phyloP scores from a whole-genome alignment of 345 rosid genomes.

The Salix dunnii region DNA sequence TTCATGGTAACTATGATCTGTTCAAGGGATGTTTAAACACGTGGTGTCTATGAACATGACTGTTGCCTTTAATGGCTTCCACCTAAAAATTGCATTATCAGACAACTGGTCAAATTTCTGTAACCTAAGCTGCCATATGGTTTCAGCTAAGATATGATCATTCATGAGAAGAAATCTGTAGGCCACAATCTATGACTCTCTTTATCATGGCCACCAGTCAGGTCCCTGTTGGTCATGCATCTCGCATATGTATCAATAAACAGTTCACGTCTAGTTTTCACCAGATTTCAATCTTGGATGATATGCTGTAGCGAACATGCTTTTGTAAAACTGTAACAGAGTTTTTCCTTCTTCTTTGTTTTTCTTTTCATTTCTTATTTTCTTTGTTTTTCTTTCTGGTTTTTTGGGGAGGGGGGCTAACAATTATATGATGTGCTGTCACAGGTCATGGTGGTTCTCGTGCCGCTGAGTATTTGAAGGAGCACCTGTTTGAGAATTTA shows the following conservation, averaged over 20 bases:
- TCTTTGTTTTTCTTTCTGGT: background rate
- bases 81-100: background rate
- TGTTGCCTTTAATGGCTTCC: background rate
- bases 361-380: no score
- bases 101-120: background rate
- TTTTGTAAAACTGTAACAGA: background rate
- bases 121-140: background rate
- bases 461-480: constrained; percentile 92
- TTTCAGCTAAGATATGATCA: background rate
- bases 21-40: constrained; percentile 2
- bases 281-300: background rate
- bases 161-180: background rate
- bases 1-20: background rate
- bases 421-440: background rate
- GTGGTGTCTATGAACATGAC: background rate
- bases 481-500: constrained; percentile 88
- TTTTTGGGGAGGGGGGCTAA: background rate
- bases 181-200: background rate
- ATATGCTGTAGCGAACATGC: background rate
- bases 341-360: background rate
- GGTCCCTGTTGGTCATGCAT: background rate
- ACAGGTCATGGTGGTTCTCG: constrained; percentile 99
- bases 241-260: background rate
- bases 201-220: background rate
- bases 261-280: background rate